These are phyloP conservation scores for Microsporum ferrugineum DNA, from an alignment of 2,329 filamentous ascomycete species.

Conservation along the genomic window DNA sequence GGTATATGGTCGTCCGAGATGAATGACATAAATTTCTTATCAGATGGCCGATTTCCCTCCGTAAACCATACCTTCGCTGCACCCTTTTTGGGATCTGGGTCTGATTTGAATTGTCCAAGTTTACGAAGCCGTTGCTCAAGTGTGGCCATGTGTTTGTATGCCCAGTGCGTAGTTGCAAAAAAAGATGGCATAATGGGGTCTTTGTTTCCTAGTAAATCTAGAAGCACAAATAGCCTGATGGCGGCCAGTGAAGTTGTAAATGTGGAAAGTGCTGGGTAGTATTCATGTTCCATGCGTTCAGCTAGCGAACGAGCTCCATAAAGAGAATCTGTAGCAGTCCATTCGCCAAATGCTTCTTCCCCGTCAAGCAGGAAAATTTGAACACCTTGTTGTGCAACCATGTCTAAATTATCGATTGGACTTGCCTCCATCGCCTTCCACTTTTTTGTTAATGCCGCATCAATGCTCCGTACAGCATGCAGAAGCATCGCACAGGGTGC, in stretches of 20 bases:
- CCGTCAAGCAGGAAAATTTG: slow-evolving; percentile 87
- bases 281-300: slow-evolving; percentile 61
- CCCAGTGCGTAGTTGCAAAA: slow-evolving; percentile 86
- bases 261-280: slow-evolving; percentile 59
- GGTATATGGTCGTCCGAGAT: slow-evolving; percentile 85
- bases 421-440: slow-evolving; percentile 61
- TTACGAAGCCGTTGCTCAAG: slow-evolving; percentile 64
- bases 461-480: slow-evolving; percentile 70
- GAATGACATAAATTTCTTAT: slow-evolving; percentile 38
- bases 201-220: slow-evolving; percentile 69
- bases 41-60: slow-evolving; percentile 46
- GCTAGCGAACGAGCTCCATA: slow-evolving; percentile 81
- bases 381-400: slow-evolving; percentile 69
- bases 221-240: slow-evolving; percentile 80
- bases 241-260: slow-evolving; percentile 64
- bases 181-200: slow-evolving; percentile 68
- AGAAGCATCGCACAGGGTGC: slow-evolving; percentile 90
- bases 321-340: slow-evolving; percentile 71
- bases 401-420: slow-evolving; percentile 27
- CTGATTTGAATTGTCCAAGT: slow-evolving; percentile 55
- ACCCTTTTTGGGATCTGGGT: slow-evolving; percentile 28
- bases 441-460: slow-evolving; percentile 65
- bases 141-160: slow-evolving; percentile 63
- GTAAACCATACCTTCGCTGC: slow-evolving; percentile 49
- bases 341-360: slow-evolving; percentile 77